Base-by-base conservation (phyloP, 2,329 filamentous ascomycete genomes). In the Sphaerulina musiva region DNA sequence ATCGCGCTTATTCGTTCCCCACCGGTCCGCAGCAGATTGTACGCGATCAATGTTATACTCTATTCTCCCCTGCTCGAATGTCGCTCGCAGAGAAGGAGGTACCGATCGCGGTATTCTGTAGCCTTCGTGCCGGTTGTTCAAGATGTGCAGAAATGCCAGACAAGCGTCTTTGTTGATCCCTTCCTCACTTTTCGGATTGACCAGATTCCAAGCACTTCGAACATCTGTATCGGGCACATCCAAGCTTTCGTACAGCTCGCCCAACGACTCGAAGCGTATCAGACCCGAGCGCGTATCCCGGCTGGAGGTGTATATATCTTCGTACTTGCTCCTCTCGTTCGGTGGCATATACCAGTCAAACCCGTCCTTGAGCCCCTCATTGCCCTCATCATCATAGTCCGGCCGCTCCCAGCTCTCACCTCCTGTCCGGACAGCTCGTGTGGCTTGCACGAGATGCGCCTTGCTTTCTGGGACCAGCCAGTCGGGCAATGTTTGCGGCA, bases 261-360 rank as follows among this genome's bases (percentile, higher is more conserved):
- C 80, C 49, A 97, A 80, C 11, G 88, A 78, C 56, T 82, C 78
- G 72, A 96, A 93, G 85, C 69, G 59, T 36, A 73, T 70, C 59
- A 95, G 89, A 60, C 93, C 93, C 31, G 66, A 61, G 48, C 91
- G 85, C 70, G 85, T 82, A 71, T 95, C 88, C 57, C 90, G 83
- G 74, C 90, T 95, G 66, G 95, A 90, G 60, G 86, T 87, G 74
- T 97, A 98, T 73, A 98, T 98, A 65, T 92, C 89, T 73, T 96
- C 90, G 75, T 98, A 98, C 73, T 96, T 97, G 60, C 82, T 70
- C 74, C 95, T 95, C 74, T 98, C 91, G 31, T 78, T 73, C 0
- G 93, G 93, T 56, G 84, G 90, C 89, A 98, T 98, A 76, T 98
- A 98, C 93, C 93, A 98, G 71, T 98, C 93, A 72, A 98, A 98